These are phyloP conservation scores for Setaria viridis DNA, from an alignment of 202 grass and related monocot genomes.

Conservation along the genomic window DNA sequence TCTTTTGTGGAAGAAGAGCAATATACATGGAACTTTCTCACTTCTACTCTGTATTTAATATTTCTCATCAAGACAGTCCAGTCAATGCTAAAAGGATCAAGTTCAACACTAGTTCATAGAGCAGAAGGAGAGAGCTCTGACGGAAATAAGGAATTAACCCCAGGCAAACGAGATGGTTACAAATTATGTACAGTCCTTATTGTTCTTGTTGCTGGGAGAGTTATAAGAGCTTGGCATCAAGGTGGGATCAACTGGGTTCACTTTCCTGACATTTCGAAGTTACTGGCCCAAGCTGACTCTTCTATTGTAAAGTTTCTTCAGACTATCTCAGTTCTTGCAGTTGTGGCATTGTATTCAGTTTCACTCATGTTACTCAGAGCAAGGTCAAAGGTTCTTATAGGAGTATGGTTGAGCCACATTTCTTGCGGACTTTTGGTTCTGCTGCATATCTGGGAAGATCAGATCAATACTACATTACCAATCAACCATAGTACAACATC, in stretches of 20 bases:
- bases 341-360: constrained; percentile 57
- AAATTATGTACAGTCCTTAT: constrained; percentile 60
- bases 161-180: constrained; percentile 30
- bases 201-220: constrained; percentile 79
- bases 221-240: constrained; percentile 97
- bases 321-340: constrained; percentile 58
- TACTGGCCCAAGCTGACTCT: constrained; percentile 60
- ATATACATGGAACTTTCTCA: constrained; percentile 93
- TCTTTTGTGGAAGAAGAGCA: constrained; percentile 99
- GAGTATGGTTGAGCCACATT: constrained; percentile 62
- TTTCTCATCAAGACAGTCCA: constrained; percentile 68
- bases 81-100: constrained; percentile 60
- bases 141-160: constrained; percentile 31
- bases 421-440: constrained; percentile 66
- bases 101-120: constrained; percentile 36
- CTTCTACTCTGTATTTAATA: constrained; percentile 83
- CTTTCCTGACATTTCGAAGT: constrained; percentile 89
- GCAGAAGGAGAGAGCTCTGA: constrained; percentile 23
- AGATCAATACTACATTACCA: constrained; percentile 42
- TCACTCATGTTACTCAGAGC: constrained; percentile 51
- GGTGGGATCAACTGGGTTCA: constrained; percentile 94
- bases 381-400: constrained; percentile 46
- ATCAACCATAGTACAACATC: constrained; percentile 60
- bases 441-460: constrained; percentile 67
- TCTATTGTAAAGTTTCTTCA: constrained; percentile 77